Evolutionary conservation across 2,329 filamentous ascomycete genomes (phyloP), one percentile per base, ranked within the genome.

Genomic region (Chalaropsis thielavioides): DNA sequence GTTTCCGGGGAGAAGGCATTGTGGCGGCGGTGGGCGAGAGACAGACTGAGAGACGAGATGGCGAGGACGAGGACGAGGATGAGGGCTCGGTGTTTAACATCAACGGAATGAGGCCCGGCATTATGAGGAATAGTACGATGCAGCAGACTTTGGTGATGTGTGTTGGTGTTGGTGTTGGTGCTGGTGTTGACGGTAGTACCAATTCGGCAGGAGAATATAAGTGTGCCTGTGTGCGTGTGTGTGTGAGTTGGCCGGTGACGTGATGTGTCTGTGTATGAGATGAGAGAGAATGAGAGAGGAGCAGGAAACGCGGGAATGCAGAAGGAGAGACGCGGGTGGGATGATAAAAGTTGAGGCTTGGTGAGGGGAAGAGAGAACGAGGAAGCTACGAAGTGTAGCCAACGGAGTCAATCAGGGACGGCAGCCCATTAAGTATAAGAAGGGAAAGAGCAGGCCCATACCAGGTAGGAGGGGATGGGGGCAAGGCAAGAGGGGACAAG

Each of bases 51-150:
- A 49, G 31, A 67, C 67, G 38, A 38, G 65, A 44, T 11, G 69
- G 67, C n/a, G 68, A 67, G 44, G 68, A 67, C 17, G 61, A 64
- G 13, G 68, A 67, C 10, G 62, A 65, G 11, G 68, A 64, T 7
- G 67, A 19, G 17, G 31, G 44, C 44, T 64, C 67, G 24, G 69
- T 64, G 56, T 70, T 69, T 40, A 74, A 71, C 62, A 72, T 68
- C 40, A 74, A 69, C 40, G 73, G 73, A 64, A 74, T 73, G 38
- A 74, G 68, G 22, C 72, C 71, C 31, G 69, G 64, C 73, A 74
- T 74, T 44, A 61, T 67, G 67, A 22, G 27, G 66, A 51, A 22
- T 19, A 51, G 35, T 38, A 38, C 8, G 43, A n/a, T 10, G 43
- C 15, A 7, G 43, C 4, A 46, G 15, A 8, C n/a, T 15, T 15